These are phyloP conservation scores for Cutaneotrichosporon sp. DNA, from an alignment of 1,284 basidiomycete genomes.

Conservation along the genomic window DNA sequence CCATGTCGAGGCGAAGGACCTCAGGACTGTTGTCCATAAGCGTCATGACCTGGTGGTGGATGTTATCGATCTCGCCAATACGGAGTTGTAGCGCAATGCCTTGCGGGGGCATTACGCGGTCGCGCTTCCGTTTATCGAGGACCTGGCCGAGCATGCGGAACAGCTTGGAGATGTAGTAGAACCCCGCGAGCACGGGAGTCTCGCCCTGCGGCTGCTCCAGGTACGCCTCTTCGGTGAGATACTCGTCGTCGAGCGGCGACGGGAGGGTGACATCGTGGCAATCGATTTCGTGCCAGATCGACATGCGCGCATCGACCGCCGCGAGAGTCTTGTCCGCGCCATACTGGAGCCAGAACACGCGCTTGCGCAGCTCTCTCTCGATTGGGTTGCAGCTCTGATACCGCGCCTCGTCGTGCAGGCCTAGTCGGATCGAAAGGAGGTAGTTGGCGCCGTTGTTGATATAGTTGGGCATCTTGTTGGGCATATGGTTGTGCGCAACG, in stretches of 20 bases:
- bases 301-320: slow-evolving; percentile 65
- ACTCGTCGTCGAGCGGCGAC: slow-evolving; percentile 42
- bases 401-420: slow-evolving; percentile 66
- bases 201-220: slow-evolving; percentile 73
- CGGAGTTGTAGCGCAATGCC: slow-evolving; percentile 39
- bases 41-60: slow-evolving; percentile 38
- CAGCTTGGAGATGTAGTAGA: slow-evolving; percentile 78
- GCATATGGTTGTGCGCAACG: slow-evolving; percentile 7
- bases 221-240: slow-evolving; percentile 70
- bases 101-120: slow-evolving; percentile 32
- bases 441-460: slow-evolving; percentile 12
- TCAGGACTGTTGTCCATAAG: slow-evolving; percentile 44
- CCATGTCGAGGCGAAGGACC: slow-evolving; percentile 29
- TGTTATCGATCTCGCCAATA: slow-evolving; percentile 36
- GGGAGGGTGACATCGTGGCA: slow-evolving; percentile 50
- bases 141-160: slow-evolving; percentile 51
- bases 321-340: slow-evolving; percentile 85
- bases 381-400: slow-evolving; percentile 53
- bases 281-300: slow-evolving; percentile 76
- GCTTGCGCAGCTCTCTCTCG: slow-evolving; percentile 72
- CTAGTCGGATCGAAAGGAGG: slow-evolving; percentile 50
- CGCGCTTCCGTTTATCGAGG: slow-evolving; percentile 33
- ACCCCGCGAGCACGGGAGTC: slow-evolving; percentile 72
- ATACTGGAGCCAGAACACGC: slow-evolving; percentile 79
- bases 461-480: slow-evolving; percentile 3